Base-by-base conservation (phyloP, 1,284 basidiomycete species). In the Ustilago cynodontis region DNA sequence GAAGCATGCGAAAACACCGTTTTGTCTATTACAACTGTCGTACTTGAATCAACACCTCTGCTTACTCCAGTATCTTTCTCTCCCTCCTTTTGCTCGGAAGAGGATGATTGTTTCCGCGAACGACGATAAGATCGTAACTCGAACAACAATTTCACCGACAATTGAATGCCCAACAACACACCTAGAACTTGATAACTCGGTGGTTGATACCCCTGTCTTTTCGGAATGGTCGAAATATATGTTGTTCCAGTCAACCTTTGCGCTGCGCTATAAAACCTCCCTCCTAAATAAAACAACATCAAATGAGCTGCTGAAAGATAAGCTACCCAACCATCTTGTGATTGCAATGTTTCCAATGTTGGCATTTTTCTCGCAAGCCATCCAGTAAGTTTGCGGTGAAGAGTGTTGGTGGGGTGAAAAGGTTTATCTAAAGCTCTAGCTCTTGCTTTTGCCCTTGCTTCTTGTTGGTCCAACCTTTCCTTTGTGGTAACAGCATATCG, bases 281-380 rank as follows among this genome's bases (percentile, higher is more conserved):
- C 87, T 14, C 82, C 84, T 22, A 87, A 67, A 74, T 87, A 87
- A 64, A 87, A 87, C 26, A 87, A 55, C 57, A 87, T 85, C 28
- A 87, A 75, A 63, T 87, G 86, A 0, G 86, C 79, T 8, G 85
- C 80, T 13, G 81, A 73, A 3, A 86, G 55, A 59, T 86, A 85
- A 20, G 80, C 75, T 50, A 83, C 24, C 77, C 76, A 79, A 3
- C 80, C 80, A 39, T 81, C 77, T 9, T 83, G 77, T 18, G 81
- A 77, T 20, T 84, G 78, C 10, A 87, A 47, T 10, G 71, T 71
- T 31, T 86, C 86, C 49, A 86, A 76, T 22, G 80, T 64, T 5
- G 86, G 86, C 31, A 85, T 37, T 14, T 75, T 72, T 29, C 49
- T 39, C 10, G 71, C 71, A 10, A 77, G 35, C 54, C 59, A 72